Evolutionary conservation across 345 rosid species (phyloP).

Genomic region (Aegle marmelos): DNA sequence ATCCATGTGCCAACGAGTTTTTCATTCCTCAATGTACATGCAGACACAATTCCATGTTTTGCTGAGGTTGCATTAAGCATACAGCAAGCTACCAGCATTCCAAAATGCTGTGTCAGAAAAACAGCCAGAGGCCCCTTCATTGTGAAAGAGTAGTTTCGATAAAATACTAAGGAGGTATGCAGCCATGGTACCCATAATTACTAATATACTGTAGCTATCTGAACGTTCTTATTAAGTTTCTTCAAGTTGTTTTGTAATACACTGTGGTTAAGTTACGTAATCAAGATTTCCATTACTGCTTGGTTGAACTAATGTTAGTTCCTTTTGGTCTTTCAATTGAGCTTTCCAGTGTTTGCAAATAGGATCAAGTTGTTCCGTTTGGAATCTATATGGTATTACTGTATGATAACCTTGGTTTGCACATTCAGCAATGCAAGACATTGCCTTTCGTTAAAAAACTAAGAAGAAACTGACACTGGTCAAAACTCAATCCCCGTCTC

Average conservation of each 20-base stretch:
- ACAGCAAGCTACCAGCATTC: slow-evolving; percentile 44
- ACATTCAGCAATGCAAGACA: neutral
- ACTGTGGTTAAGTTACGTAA: neutral
- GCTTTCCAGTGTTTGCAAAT: neutral
- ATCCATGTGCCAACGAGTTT: too few relatives aligned
- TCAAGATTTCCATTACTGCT: neutral
- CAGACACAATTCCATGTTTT: slow-evolving; percentile 62
- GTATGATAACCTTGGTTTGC: slow-evolving; percentile 4
- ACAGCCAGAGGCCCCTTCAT: slow-evolving; percentile 41
- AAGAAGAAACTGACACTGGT: slow-evolving; percentile 50
- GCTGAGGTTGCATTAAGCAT: slow-evolving; percentile 54
- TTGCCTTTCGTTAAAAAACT: slow-evolving; percentile 26
- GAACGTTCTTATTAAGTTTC: neutral
- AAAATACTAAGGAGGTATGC: neutral
- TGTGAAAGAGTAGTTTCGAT: neutral
- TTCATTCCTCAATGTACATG: slow-evolving; percentile 1
- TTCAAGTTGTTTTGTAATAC: neutral
- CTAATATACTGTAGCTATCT: neutral
- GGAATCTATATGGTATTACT: too few relatives aligned
- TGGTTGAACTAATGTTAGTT: neutral
- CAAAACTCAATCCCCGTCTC: neutral
- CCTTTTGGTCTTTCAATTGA: neutral
- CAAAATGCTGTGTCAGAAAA: slow-evolving; percentile 39
- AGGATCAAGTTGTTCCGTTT: neutral
- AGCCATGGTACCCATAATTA: neutral